A percentile compares a stretch with the other conserved stretches of the same genome.
These are phyloP conservation scores for Trichocomaceae sp. DNA, from an alignment of 2,329 filamentous ascomycete species.

Conservation along the genomic window DNA sequence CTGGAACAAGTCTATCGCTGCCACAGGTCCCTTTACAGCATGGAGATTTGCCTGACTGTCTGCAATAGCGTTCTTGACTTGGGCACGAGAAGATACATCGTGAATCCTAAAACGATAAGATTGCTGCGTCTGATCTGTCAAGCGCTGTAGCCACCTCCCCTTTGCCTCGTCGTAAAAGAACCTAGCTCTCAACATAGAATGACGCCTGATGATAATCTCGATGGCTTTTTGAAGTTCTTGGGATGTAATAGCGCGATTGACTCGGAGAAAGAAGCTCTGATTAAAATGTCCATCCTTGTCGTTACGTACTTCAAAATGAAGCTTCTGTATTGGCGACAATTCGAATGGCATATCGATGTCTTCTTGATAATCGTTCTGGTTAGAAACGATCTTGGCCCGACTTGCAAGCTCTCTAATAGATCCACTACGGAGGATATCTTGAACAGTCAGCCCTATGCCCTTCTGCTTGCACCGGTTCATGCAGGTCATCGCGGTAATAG, in stretches of 20 bases:
- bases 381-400: conserved; percentile 25
- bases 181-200: conserved; percentile 35
- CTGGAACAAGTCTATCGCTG: conserved; percentile 39
- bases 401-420: conserved; percentile 37
- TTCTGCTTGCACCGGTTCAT: conserved; percentile 42
- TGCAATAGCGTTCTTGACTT: conserved; percentile 21
- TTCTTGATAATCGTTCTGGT: conserved; percentile 27
- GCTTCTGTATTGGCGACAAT: conserved; percentile 34
- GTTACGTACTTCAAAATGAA: conserved; percentile 30
- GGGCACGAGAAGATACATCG: conserved; percentile 15
- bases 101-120: conserved; percentile 26
- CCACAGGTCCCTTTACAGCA: conserved; percentile 32
- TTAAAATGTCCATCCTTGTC: conserved; percentile 34
- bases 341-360: conserved; percentile 29
- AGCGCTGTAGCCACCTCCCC: conserved; percentile 21
- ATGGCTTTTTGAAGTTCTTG: conserved; percentile 23
- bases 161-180: conserved; percentile 20
- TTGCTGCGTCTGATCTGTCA: conserved; percentile 24
- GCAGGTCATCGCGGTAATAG: conserved; percentile 47
- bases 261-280: conserved; percentile 30
- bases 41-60: conserved; percentile 30
- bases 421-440: conserved; percentile 44
- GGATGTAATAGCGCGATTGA: conserved; percentile 23
- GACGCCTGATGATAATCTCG: conserved; percentile 26
- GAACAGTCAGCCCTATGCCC: conserved; percentile 42